Percentiles rank a stretch among this genome's conserved stretches.
Conservation (phyloP, 1,284 basidiomycete genomes). For the Mrakiaceae sp. region DNA sequence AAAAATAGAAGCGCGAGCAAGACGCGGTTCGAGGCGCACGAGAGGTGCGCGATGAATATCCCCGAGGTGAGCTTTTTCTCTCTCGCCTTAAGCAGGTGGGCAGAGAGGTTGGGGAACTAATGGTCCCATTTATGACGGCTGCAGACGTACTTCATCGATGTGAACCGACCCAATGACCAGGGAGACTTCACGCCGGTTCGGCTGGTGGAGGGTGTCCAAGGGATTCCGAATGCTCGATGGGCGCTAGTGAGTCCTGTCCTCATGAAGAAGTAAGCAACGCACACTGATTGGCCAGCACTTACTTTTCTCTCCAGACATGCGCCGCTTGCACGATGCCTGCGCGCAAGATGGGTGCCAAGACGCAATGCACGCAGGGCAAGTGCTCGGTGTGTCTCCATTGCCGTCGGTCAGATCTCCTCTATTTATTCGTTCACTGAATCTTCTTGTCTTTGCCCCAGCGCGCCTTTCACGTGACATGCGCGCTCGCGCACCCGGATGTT, state of each 20-base stretch:
- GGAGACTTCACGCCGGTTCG: slow-evolving; percentile 2
- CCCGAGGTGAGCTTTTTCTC: slow-evolving; percentile 49
- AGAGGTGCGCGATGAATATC: slow-evolving; percentile 60
- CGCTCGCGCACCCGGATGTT: slow-evolving; percentile 50
- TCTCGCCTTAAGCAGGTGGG: slow-evolving; percentile 54
- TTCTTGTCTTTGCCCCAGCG: slow-evolving; percentile 34
- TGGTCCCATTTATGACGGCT: slow-evolving; percentile 19
- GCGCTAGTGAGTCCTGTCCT: slow-evolving; percentile 51
- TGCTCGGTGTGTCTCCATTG: neutral
- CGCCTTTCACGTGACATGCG: slow-evolving; percentile 89
- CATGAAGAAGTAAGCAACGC: no score
- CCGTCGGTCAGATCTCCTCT: neutral
- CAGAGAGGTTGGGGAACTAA: slow-evolving; percentile 36
- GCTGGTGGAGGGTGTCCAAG: slow-evolving; percentile 54
- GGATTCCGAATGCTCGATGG: slow-evolving; percentile 81
- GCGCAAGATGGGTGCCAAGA: slow-evolving; percentile 72
- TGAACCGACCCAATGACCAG: slow-evolving; percentile 14
- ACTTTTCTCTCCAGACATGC: slow-evolving; percentile 56
- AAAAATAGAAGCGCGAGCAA: slow-evolving; percentile 19
- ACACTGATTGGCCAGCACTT: neutral
- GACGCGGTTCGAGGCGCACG: slow-evolving; percentile 49
- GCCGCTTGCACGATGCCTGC: slow-evolving; percentile 58
- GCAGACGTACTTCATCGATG: slow-evolving; percentile 26
- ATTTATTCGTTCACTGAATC: neutral
- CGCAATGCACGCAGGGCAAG: slow-evolving; percentile 74